Evolutionary conservation across 176 grass and related monocot genomes (phyloP), one percentile per base, ranked within the genome.

Genomic region (Oryza longistaminata): DNA sequence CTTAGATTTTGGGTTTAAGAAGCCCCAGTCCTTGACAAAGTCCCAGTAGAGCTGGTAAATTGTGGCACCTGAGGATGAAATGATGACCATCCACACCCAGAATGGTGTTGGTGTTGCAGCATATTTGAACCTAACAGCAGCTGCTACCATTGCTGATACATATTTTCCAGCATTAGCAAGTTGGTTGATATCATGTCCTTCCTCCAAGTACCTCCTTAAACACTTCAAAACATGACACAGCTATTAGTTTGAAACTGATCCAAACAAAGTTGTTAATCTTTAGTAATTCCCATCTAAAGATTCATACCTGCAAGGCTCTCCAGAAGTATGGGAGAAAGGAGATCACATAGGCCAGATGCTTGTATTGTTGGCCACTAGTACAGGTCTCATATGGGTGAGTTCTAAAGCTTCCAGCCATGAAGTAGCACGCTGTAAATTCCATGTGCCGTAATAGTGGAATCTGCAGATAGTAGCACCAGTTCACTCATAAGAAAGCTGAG

Each of bases 251-350:
- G 78, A 73, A 83, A 35, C 19, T 74, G 5, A 26, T 82, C 13
- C 5, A 7, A 39, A 83, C 62, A 79, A 79, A 27, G 14, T 49
- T 68, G 22, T 6, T 14, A 79, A 37, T 45, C 39, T 7, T 58
- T 73, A 27, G 35, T 80, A 15, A 5, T 37, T n/a, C n/a, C 46
- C 14, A 55, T 62, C 6, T 40, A 5, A 9, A 29, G 17, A 60
- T 76, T n/a, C 27, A 25, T 91, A 98, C 96, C 96, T 99, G 96
- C 96, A 99, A 88, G n/a, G 93, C 93, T 87, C 96, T 88, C 96
- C 96, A 99, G 53, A 89, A 96, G 75, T 99, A 99, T 62, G 96
- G 96, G 1, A 98, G 93, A 29, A 98, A 98, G 11, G 96, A 98
- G n/a, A 98, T 82, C 6, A 96, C 90, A 85, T 94, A 94, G 66